A percentile compares a stretch with the other conserved stretches of the same genome.
phyloP scores from a whole-genome alignment of 768 basidiomycete genomes.

The Megacollybia marginata region DNA sequence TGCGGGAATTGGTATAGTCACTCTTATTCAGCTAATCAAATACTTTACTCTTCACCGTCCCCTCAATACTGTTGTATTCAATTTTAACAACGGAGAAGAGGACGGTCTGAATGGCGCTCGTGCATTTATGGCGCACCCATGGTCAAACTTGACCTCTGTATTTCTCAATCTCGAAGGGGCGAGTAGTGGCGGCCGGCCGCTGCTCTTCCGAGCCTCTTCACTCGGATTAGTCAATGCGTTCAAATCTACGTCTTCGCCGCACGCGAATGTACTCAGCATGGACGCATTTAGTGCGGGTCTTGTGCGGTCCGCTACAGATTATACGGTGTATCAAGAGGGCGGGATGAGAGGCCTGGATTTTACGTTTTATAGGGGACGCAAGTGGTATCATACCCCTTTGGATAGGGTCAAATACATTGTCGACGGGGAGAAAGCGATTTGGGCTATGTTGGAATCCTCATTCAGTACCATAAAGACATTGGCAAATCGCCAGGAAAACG shows the following conservation, averaged over 20 bases:
- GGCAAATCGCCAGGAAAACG: constrained; percentile 33
- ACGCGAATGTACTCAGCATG: constrained; percentile 61
- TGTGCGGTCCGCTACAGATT: constrained; percentile 70
- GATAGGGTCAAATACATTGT: constrained; percentile 57
- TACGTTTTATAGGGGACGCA: constrained; percentile 70
- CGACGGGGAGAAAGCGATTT: constrained; percentile 51
- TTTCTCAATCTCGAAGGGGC: constrained; percentile 86
- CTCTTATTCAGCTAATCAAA: constrained; percentile 57
- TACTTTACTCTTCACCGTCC: constrained; percentile 44
- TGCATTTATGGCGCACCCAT: constrained; percentile 63
- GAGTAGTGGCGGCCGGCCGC: constrained; percentile 68
- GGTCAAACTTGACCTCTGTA: constrained; percentile 54
- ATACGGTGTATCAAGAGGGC: constrained; percentile 47
- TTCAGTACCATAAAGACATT: constrained; percentile 48
- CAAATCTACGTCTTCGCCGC: constrained; percentile 52
- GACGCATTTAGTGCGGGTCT: constrained; percentile 63
- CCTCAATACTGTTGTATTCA: constrained; percentile 63
- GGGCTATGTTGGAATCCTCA: constrained; percentile 73
- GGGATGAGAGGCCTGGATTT: constrained; percentile 69
- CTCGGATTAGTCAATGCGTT: constrained; percentile 50
- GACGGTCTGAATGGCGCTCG: constrained; percentile 66
- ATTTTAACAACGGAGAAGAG: constrained; percentile 85
- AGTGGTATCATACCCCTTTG: constrained; percentile 69
- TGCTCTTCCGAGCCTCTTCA: constrained; percentile 69
- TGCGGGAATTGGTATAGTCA: constrained; percentile 67